Base-by-base conservation (phyloP, 2,329 filamentous ascomycete genomes). In the Fusarium redolens region DNA sequence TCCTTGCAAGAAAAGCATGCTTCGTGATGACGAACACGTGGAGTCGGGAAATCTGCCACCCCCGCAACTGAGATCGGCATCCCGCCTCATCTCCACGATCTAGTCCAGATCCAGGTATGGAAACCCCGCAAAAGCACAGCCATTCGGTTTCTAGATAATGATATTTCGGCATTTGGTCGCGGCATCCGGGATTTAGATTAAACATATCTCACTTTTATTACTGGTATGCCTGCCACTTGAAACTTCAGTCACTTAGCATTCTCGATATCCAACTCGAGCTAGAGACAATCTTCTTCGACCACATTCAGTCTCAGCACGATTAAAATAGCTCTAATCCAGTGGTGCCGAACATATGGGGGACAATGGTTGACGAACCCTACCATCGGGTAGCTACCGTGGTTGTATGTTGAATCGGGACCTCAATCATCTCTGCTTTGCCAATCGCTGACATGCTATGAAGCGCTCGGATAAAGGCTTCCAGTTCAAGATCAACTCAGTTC, bases 1-100 rank as follows among this genome's bases (percentile, higher is more conserved):
- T 13, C 20, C 7, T n/a, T n/a, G 20, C 20, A 41, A 41, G 37
- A 40, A 11, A 40, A 11, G 10, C 17, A 20, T 20, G 11, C 18
- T 40, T 30, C 18, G 30, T n/a, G 22, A 37, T 57, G 13, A 58
- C 28, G 5, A 25, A 5, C 15, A 33, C 56, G 40, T 20, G 59
- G 40, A 33, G 33, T 17, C 59, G 59, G 59, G n/a, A 59, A 62
- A 33, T 62, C 52, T 38, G 31, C 60, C 60, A 63, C 60, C 60
- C 33, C 54, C 54, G 60, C 60, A 48, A 33, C 18, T 20, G 11
- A 30, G 48, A 28, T 50, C 57, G 57, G 57, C 28, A 54, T 51
- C 37, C 47, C 41, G 33, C 33, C 22, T 52, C 22, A 37, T 28
- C 50, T 22, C 50, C 54, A 43, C 43, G 30, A 60, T 43, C 37